Conservation (phyloP, 2,329 filamentous ascomycete genomes). For the Pseudocercospora pini-densiflorae region DNA sequence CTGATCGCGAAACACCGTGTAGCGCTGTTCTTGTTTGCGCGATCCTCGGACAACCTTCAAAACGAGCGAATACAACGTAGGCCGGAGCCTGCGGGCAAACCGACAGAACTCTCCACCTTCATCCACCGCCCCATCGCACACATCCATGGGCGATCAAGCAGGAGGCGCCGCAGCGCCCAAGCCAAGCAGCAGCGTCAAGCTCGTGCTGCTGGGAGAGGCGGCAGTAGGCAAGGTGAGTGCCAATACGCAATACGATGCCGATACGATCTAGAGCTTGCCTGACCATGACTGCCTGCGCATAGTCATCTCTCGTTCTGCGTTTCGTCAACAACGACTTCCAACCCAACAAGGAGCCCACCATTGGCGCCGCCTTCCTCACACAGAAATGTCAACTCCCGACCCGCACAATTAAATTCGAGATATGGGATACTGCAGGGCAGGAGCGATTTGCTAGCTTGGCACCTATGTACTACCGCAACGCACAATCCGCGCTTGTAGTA, state of each 20-base stretch:
- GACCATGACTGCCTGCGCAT: conserved; percentile 29
- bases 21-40: background rate
- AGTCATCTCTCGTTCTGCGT: conserved; percentile 96
- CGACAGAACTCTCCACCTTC: conserved; percentile 23
- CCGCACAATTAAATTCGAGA: conserved; percentile 72
- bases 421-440: conserved; percentile 98
- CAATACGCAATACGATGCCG: background rate
- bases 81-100: conserved; percentile 37
- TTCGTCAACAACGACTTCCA: conserved; percentile 99
- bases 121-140: conserved; percentile 29
- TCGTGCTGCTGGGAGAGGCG: conserved; percentile 95
- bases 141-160: conserved; percentile 70
- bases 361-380: conserved; percentile 97
- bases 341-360: conserved; percentile 99
- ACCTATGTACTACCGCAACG: conserved; percentile 99
- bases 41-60: conserved; percentile 19
- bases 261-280: background rate
- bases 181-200: conserved; percentile 99
- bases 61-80: conserved; percentile 36
- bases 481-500: conserved; percentile 94
- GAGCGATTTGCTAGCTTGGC: conserved; percentile 96
- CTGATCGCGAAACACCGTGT: background rate
- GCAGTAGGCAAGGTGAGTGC: conserved; percentile 92
- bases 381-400: conserved; percentile 97
- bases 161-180: conserved; percentile 67